Base-by-base conservation (phyloP, 805 yeast genomes). In the Maudiozyma pseudohumilis region DNA sequence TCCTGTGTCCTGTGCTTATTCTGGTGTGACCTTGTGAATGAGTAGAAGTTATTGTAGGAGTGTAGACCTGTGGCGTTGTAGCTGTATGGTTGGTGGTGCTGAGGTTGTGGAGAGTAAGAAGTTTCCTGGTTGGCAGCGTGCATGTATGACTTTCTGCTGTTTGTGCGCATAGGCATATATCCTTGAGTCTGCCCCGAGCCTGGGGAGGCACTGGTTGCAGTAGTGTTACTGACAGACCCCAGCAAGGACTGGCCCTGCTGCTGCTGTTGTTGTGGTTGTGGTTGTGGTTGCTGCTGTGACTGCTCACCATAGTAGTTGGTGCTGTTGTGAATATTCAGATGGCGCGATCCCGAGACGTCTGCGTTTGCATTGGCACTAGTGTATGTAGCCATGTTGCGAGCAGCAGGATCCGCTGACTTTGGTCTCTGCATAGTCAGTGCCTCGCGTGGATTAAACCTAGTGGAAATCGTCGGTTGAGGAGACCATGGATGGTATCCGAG, bases 391-490 rank as follows among this genome's bases (percentile, higher is more conserved):
- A n/a, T n/a, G n/a, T n/a, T n/a, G n/a, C 18, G 18, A 28, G 24
- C 11, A 22, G 19, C 29, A 13, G 69, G 68, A 35, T 65, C 71
- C 5, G 69, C 71, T 21, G 69, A 64, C 40, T 65, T 59, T 22
- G 71, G 69, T 45, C 71, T 59, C 35, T 36, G 35, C 17, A 24
- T 21, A 17, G 9, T 15, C 7, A 19, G 6, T 7, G 13, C 17
- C 11, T 28, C 20, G 50, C 63, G 17, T 18, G 22, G 48, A 46
- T 59, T 17, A 38, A 53, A 49, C 61, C 69, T 33, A 45, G n/a
- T 18, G 11, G 18, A 22, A 10, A 18, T 12, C n/a, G 23, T 19
- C 39, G 68, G 69, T 37, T 67, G 72, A 35, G 63, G 64, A 18
- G 52, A 47, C 53, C 56, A 50, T 20, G 52, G 53, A 28, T 50